Evolutionary conservation across 2,329 filamentous ascomycete genomes (phyloP).

Genomic region (Cladobotryum protrusum): DNA sequence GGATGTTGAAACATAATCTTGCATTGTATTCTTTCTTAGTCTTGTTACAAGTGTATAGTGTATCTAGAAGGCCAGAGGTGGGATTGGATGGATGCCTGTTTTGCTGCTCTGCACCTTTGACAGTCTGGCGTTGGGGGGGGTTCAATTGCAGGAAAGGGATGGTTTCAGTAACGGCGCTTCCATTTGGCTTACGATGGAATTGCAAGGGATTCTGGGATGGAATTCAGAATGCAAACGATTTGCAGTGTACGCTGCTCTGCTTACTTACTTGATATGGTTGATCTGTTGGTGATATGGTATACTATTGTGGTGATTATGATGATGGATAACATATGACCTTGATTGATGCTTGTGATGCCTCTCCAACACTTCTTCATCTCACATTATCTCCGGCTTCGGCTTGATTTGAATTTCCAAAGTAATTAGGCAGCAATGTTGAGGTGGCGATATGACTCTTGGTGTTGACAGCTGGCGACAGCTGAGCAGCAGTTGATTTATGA

Average conservation of each 20-base stretch:
- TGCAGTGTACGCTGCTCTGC: not conserved
- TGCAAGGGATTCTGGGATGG: not conserved
- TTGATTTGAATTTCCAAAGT: too few species aligned
- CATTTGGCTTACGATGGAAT: not conserved
- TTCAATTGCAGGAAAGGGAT: not conserved
- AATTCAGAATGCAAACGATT: not conserved
- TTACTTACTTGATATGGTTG: not conserved
- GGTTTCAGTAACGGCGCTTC: not conserved
- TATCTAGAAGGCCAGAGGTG: conserved; percentile 1
- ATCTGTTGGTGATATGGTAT: not conserved
- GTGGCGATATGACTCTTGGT: not conserved
- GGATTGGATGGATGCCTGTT: not conserved
- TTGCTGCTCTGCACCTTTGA: not conserved
- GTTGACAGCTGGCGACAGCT: not conserved
- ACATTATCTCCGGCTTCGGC: too few species aligned
- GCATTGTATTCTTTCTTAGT: not conserved
- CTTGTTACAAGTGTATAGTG: not conserved
- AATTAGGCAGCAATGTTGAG: not conserved
- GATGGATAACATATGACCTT: not conserved
- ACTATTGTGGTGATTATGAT: not conserved
- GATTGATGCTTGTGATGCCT: too few species aligned
- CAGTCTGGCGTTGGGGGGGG: conserved; percentile 8
- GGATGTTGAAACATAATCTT: conserved; percentile 32
- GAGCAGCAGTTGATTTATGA: too few species aligned
- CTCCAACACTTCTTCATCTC: too few species aligned